phyloP scores from a whole-genome alignment of 2,329 filamentous ascomycete genomes.

The Aspergillus thermomutatus region DNA sequence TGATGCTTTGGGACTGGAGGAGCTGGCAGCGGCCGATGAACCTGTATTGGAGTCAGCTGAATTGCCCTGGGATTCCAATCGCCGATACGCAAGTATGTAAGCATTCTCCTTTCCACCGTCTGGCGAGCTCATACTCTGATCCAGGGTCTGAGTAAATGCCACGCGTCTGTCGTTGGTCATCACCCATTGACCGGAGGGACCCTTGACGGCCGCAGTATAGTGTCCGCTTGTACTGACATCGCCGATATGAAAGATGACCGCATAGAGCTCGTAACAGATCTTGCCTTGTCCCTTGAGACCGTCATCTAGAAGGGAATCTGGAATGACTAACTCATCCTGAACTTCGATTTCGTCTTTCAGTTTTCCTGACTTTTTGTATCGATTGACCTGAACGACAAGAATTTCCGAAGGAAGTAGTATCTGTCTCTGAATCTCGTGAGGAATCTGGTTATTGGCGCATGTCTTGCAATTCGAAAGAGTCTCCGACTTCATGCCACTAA shows the following conservation, averaged over 20 bases:
- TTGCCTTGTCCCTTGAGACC: background rate
- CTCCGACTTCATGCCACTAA: background rate
- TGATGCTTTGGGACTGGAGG: background rate
- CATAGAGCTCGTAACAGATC: constrained; percentile 24
- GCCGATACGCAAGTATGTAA: constrained; percentile 22
- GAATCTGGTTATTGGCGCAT: constrained; percentile 5
- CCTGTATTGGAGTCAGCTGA: background rate
- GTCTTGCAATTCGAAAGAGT: background rate
- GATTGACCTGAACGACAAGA: constrained; percentile 21
- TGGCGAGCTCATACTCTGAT: background rate
- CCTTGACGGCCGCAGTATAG: constrained; percentile 22
- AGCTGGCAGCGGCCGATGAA: background rate
- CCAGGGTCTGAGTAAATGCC: background rate
- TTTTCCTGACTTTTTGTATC: background rate
- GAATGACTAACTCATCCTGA: constrained; percentile 5
- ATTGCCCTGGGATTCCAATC: constrained; percentile 7
- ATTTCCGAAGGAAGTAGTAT: constrained; percentile 16
- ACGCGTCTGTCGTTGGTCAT: constrained; percentile 11
- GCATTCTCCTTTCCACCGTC: background rate
- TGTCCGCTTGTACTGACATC: constrained; percentile 11
- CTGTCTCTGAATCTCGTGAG: constrained; percentile 1
- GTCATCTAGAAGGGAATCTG: constrained; percentile 2
- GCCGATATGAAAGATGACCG: constrained; percentile 22
- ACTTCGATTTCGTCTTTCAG: constrained; percentile 1
- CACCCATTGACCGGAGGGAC: constrained; percentile 15